A percentile compares a stretch with the other conserved stretches of the same genome.
Conservation (phyloP, 2,329 filamentous ascomycete species). For the Claviceps spartinae region DNA sequence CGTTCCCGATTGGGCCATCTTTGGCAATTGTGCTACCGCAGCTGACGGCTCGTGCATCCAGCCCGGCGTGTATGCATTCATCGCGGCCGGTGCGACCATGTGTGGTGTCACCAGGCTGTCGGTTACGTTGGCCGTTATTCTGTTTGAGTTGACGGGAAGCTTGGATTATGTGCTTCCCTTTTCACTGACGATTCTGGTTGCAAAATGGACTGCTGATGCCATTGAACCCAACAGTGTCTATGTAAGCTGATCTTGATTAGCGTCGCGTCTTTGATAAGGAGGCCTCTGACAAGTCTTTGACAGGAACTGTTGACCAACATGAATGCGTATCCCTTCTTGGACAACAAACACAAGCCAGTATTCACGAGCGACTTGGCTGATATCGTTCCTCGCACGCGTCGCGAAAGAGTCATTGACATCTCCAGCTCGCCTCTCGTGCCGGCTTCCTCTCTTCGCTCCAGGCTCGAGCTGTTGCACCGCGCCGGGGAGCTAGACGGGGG, state of each 20-base stretch:
- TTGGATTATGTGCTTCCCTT: conserved; percentile 92
- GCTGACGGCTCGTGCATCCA: conserved; percentile 76
- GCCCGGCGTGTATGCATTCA: conserved; percentile 90
- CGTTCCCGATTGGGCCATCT: conserved; percentile 59
- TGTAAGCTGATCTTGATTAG: conserved; percentile 29
- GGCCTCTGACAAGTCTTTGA: conserved; percentile 7
- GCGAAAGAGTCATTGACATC: conserved; percentile 77
- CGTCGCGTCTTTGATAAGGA: background rate
- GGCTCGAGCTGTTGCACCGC: conserved; percentile 69
- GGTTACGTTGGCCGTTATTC: conserved; percentile 84
- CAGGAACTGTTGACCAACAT: conserved; percentile 86
- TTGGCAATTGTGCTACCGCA: conserved; percentile 56
- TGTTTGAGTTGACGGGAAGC: conserved; percentile 92
- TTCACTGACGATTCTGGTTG: conserved; percentile 77
- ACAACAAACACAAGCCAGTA: conserved; percentile 84
- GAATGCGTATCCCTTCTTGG: conserved; percentile 95
- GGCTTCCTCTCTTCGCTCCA: conserved; percentile 61
- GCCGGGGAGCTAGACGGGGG: conserved; percentile 87
- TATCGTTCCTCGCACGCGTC: conserved; percentile 63
- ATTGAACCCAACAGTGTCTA: conserved; percentile 93
- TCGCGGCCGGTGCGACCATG: conserved; percentile 94
- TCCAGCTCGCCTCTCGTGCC: conserved; percentile 67
- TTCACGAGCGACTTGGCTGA: conserved; percentile 83
- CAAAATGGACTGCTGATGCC: conserved; percentile 97
- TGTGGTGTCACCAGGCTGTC: conserved; percentile 90